These are phyloP conservation scores for Geranium brycei DNA, from an alignment of 345 rosid species.

Conservation along the genomic window DNA sequence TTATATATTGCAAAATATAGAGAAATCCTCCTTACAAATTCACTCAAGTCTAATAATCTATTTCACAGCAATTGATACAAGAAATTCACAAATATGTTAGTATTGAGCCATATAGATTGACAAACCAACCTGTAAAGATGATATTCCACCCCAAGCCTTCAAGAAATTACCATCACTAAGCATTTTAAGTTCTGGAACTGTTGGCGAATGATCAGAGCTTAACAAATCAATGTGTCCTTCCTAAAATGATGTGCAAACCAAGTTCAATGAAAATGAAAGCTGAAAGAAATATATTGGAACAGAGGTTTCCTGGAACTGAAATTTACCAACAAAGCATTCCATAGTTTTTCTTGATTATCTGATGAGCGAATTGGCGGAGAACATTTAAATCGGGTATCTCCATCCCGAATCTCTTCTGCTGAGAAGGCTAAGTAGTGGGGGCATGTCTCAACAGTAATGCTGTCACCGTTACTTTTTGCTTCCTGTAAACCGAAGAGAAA, in stretches of 20 bases:
- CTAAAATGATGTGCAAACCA: conserved; percentile 25
- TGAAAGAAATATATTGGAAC: conserved; percentile 3
- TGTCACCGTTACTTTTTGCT: conserved; percentile 68
- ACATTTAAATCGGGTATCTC: conserved; percentile 95
- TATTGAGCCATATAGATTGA: not conserved
- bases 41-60: no score
- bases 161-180: conserved; percentile 65
- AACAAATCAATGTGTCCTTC: conserved; percentile 78
- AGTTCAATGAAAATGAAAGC: not conserved
- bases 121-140: conserved; percentile 70
- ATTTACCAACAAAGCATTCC: conserved; percentile 82
- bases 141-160: conserved; percentile 97
- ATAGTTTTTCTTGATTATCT: conserved; percentile 60
- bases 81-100: not conserved
- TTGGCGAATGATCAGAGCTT: conserved; percentile 96
- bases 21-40: no score
- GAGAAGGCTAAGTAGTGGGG: conserved; percentile 94
- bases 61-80: no score
- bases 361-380: conserved; percentile 83
- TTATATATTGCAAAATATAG: no score
- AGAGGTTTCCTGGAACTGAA: conserved; percentile 5
- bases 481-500: conserved; percentile 22
- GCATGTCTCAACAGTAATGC: conserved; percentile 81
- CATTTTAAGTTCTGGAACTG: conserved; percentile 70
- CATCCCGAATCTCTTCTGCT: conserved; percentile 77